Base-by-base conservation (phyloP, 139 green algal species). In the Haematococcus lacustris region DNA sequence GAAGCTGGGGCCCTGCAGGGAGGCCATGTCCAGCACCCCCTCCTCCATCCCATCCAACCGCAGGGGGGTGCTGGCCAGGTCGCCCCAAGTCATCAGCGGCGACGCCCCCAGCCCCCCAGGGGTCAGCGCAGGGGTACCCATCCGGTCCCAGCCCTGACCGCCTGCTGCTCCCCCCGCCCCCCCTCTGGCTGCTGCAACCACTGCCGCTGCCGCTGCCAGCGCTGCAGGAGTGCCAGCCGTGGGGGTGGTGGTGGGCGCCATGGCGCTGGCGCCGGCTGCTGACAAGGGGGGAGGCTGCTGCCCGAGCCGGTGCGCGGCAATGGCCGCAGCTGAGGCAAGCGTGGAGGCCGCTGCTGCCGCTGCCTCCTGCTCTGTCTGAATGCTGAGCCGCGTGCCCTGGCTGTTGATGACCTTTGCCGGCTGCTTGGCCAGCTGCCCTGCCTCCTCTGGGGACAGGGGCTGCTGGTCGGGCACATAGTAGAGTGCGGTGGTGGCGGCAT, bases 61-160 rank as follows among this genome's bases (percentile, higher is more conserved):
- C 75, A 94, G 71, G 4, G 91, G 91, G 26, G 91, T 97, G 75
- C 68, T 80, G 32, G 76, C 87, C 28, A 97, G 85, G 60, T 95
- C 88, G 28, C 91, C 91, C 91, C 91, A 97, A 2, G 91, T 97
- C 83, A 97, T 92, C 25, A 97, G 71, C 1, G 90, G 91, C 0
- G 85, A 90, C 4, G 76, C 73, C 3, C 79, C 86, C n/a, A 75
- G 32, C 13, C 21, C 62, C 2, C 71, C 41, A n/a, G 60, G 62
- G 4, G 73, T 64, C 1, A 83, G 43, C 33, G 78, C 38, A 51
- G 82, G 78, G 32, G 78, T 84, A 3, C 65, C 38, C 65, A 84
- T 64, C 21, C 78, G 38, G 64, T 74, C 13, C 80, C 76, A 85
- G 13, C 62, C 70, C 38, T 57, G 40, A 21, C 38, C 33, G 26